phyloP scores from a whole-genome alignment of 1,284 basidiomycete species.

The Leccinum holopus region DNA sequence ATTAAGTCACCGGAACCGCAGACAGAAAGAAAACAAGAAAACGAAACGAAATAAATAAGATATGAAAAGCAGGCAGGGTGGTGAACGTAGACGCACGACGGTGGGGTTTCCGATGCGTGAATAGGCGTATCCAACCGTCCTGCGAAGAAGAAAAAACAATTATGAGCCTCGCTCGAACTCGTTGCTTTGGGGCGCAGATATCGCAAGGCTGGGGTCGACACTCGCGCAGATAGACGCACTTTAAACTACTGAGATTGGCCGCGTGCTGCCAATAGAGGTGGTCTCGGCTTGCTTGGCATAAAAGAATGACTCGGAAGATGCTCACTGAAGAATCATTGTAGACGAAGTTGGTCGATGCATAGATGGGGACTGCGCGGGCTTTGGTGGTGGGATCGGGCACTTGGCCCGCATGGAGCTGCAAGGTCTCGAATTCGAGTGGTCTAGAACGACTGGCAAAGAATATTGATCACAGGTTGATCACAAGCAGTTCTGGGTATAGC shows the following conservation, averaged over 20 bases:
- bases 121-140: conserved; percentile 72
- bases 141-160: conserved; percentile 20
- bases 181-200: neutral
- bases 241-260: conserved; percentile 75
- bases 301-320: neutral
- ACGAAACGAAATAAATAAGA: too few species aligned
- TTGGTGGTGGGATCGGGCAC: too few species aligned
- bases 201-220: neutral
- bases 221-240: conserved; percentile 34
- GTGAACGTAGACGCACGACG: conserved; percentile 48
- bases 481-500: too few species aligned
- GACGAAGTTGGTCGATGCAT: too few species aligned
- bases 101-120: conserved; percentile 85
- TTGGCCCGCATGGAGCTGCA: too few species aligned
- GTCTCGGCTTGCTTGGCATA: neutral
- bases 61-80: neutral
- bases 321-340: conserved; percentile 42
- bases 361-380: too few species aligned
- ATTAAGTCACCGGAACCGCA: too few species aligned
- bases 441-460: too few species aligned
- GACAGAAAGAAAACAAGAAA: too few species aligned
- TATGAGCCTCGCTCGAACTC: conserved; percentile 2
- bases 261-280: conserved; percentile 50
- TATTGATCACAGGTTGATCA: too few species aligned
- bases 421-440: too few species aligned